A percentile compares a stretch with the other conserved stretches of the same genome.
Evolutionary conservation across 2,329 filamentous ascomycete species (phyloP).

Genomic region (Paracoccidioides brasiliensis): DNA sequence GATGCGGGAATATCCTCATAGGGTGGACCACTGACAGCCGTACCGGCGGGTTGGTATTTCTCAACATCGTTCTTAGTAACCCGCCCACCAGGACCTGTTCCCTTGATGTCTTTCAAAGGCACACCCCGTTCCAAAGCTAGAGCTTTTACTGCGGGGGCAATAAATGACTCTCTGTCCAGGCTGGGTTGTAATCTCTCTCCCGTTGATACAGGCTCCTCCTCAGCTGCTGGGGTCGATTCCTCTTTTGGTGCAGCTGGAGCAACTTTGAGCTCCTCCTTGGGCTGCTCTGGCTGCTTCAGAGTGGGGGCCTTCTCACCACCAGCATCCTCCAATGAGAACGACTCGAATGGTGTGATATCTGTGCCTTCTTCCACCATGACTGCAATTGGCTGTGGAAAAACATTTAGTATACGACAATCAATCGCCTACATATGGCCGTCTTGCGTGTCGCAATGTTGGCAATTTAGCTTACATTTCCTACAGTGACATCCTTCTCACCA

Average conservation of each 20-base stretch:
- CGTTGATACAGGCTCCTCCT: conserved; percentile 49
- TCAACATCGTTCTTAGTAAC: conserved; percentile 90
- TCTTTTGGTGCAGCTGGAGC: conserved; percentile 50
- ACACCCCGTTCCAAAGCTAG: conserved; percentile 77
- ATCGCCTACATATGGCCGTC: not conserved
- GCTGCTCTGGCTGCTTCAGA: conserved; percentile 46
- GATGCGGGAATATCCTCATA: conserved; percentile 77
- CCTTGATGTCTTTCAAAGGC: conserved; percentile 65
- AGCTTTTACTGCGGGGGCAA: conserved; percentile 60
- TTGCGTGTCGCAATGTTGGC: no score
- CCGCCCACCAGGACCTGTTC: conserved; percentile 69
- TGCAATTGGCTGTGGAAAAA: conserved; percentile 64
- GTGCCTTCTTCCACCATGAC: conserved; percentile 83
- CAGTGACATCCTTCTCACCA: conserved; percentile 84
- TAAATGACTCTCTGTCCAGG: conserved; percentile 68
- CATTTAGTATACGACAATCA: conserved; percentile 9
- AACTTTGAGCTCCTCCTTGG: conserved; percentile 34
- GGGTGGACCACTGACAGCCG: conserved; percentile 43
- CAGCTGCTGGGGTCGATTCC: conserved; percentile 32
- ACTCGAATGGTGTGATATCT: conserved; percentile 78
- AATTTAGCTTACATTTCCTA: conserved; percentile 68
- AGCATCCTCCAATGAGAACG: conserved; percentile 78
- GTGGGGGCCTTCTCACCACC: conserved; percentile 63
- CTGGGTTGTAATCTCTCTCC: conserved; percentile 68
- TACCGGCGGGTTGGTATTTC: conserved; percentile 54